Base-by-base conservation (phyloP, 768 basidiomycete species). In the Porpolomopsis calyptriformis region DNA sequence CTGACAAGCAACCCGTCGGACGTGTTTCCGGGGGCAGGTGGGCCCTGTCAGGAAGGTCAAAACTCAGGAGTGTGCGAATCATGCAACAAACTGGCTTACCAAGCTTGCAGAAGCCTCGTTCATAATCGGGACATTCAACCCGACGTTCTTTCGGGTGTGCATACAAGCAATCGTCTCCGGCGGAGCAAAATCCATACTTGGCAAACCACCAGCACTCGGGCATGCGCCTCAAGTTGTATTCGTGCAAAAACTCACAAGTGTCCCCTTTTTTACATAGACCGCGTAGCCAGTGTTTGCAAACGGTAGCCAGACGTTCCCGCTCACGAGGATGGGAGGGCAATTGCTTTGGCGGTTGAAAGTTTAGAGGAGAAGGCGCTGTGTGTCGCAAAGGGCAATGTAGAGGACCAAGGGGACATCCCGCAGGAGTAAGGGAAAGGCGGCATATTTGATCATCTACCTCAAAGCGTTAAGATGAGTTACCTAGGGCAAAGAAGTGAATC, bases 161-260 rank as follows among this genome's bases (percentile, higher is more conserved):
- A 61, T 98, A 99, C 53, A 99, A 70, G 61, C 96, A 99, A 64
- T 98, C 93, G 55, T 94, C 92, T 47, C 96, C 94, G 16, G 92
- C 84, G 20, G 89, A 88, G 62, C 96, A 98, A 64, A 92, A 98
- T 12, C 96, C 96, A 57, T 91, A 93, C 63, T 94, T 96, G 43
- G 89, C 89, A 63, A 82, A 97, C 92, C 92, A 98, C 84, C 91
- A 96, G 58, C 96, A 98, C 61, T 97, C 90, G 4, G 96, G 96
- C 93, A 98, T 98, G 50, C 89, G 83, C 49, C 96, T 70, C 42
- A 99, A 74, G 61, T 98, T 96, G 70, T 97, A 99, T 68, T 98
- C 96, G 66, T 99, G 96, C 60, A 98, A 74, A 64, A 98, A 99
- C 67, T 98, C 96, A 68, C 96, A 99, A 20, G 85, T 83, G 59